Conservation (phyloP, 2,329 filamentous ascomycete species). For the Colletotrichum paranaense region DNA sequence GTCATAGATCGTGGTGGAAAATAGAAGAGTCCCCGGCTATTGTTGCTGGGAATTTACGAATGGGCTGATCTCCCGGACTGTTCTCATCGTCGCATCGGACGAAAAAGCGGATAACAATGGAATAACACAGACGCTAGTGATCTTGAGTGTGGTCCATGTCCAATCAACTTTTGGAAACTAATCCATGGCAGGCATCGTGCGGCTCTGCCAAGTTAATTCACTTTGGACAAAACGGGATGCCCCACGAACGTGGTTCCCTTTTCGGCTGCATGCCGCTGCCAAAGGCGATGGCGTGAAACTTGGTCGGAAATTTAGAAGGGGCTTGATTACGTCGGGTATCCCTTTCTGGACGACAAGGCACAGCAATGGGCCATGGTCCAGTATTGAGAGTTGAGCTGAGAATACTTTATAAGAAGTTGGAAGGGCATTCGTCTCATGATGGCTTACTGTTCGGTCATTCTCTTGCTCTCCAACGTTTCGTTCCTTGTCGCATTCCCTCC, state of each 20-base stretch:
- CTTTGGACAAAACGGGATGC: background rate
- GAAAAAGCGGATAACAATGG: background rate
- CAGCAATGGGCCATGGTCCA: background rate
- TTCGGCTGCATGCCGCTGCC: background rate
- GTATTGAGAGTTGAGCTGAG: background rate
- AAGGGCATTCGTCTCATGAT: background rate
- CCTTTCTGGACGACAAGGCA: background rate
- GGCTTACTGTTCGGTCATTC: background rate
- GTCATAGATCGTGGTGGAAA: background rate
- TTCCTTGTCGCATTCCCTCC: background rate
- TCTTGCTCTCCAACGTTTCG: background rate
- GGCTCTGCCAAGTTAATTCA: conserved; percentile 6
- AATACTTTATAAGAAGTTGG: background rate
- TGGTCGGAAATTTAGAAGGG: conserved; percentile 4
- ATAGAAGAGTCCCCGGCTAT: background rate
- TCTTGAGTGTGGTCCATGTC: background rate
- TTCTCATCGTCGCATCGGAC: background rate
- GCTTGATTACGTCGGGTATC: background rate
- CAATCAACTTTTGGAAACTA: background rate
- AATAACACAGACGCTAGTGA: background rate
- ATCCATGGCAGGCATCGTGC: background rate
- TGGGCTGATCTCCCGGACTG: background rate
- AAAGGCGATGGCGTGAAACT: background rate
- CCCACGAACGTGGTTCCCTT: background rate
- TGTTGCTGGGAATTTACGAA: background rate